Evolutionary conservation across 2,329 filamentous ascomycete genomes (phyloP).

Genomic region (Gyromitra esculenta): DNA sequence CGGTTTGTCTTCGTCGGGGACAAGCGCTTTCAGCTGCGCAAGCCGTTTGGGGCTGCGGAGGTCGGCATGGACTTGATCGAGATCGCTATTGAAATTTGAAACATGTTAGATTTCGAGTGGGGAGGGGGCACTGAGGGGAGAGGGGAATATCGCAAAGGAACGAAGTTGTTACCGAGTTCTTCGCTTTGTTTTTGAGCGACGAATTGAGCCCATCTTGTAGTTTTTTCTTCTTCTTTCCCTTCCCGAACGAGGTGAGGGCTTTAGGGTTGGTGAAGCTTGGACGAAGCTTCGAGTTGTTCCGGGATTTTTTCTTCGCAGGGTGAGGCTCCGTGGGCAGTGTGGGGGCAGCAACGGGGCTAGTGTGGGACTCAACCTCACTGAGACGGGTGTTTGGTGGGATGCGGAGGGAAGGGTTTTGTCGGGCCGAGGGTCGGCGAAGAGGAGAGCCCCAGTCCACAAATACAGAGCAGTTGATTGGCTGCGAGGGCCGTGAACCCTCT

Average conservation of each 20-base stretch:
- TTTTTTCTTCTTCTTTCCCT: neutral
- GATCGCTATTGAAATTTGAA: slow-evolving; percentile 70
- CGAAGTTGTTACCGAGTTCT: slow-evolving; percentile 69
- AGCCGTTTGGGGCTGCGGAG: slow-evolving; percentile 81
- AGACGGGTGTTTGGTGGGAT: neutral
- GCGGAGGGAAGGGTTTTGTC: slow-evolving; percentile 34
- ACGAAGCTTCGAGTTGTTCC: slow-evolving; percentile 23
- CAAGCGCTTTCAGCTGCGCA: slow-evolving; percentile 77
- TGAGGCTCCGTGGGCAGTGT: slow-evolving; percentile 35
- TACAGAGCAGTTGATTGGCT: slow-evolving; percentile 41
- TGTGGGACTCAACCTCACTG: slow-evolving; percentile 9
- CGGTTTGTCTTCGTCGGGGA: slow-evolving; percentile 85
- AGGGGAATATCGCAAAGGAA: neutral
- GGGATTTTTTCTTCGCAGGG: slow-evolving; percentile 36
- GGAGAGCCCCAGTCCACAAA: slow-evolving; percentile 41
- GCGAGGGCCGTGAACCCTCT: slow-evolving; percentile 16
- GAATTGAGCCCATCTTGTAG: slow-evolving; percentile 71
- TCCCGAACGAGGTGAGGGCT: neutral
- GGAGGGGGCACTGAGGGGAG: slow-evolving; percentile 41
- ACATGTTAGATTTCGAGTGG: slow-evolving; percentile 33
- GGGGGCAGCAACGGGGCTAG: slow-evolving; percentile 9
- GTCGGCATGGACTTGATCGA: slow-evolving; percentile 92
- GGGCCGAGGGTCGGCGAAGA: slow-evolving; percentile 47
- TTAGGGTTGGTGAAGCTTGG: slow-evolving; percentile 13
- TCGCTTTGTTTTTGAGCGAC: slow-evolving; percentile 77